Base-by-base conservation (phyloP, 805 yeast genomes). In the Vanderwaltozyma verrucispora region DNA sequence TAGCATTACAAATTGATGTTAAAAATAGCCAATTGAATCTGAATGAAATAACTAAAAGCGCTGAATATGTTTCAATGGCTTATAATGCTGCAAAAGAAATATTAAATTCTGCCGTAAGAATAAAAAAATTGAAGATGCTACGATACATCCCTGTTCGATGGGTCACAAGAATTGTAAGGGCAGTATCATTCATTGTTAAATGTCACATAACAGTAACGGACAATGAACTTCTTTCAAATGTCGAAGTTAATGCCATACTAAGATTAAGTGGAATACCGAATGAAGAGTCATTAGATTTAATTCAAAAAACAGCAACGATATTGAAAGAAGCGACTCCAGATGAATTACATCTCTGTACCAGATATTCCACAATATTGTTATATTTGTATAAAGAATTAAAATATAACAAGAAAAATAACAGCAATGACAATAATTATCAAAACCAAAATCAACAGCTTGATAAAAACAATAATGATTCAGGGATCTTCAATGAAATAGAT, bases 141-240 rank as follows among this genome's bases (percentile, higher is more conserved):
- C 67, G 76, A 40, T 80, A 70, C 52, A 85, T 87, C 78, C 96
- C 97, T 1, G 87, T 86, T n/a, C 66, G 95, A 44, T 87, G 96
- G 95, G 77, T 82, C 6, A 80, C 84, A 0, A 68, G 95, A 36
- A 76, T 86, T 20, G 87, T 88, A 16, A 75, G 89, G 48, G 84
- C 96, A 0, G 86, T 86, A 11, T 92, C 95, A 2, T 88, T 87
- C 54, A 71, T 89, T 37, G 92, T 89, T 12, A 89, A 88, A 59
- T 83, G 94, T 51, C 77, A 84, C 51, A 55, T 80, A 45, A 79
- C 85, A 0, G 63, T 81, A 21, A 74, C 82, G 0, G 51, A 43
- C 7, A 46, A 46, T 43, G 51, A 48, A 15, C 41, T 43, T 14
- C 39, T 46, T 32, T 54, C 63, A 32, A 71, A 68, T 44, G 46